Conservation (phyloP, 768 basidiomycete species). For the Termitomyces sp. region DNA sequence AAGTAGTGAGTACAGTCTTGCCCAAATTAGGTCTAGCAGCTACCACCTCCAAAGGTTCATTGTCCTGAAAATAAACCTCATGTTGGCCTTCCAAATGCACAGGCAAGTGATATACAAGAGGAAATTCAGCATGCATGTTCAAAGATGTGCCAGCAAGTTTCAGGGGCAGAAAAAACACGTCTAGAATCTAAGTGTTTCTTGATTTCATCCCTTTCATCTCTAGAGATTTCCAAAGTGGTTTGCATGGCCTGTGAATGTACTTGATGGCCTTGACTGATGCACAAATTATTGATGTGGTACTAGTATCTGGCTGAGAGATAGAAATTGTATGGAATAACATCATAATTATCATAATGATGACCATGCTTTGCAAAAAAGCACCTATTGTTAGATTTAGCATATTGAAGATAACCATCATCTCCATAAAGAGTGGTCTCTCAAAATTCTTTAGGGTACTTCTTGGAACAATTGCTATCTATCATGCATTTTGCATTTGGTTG, state of each 20-base stretch:
- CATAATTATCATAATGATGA: background rate
- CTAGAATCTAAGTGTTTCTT: background rate
- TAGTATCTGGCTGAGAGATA: background rate
- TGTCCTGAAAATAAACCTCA: too few species aligned
- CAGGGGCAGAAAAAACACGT: background rate
- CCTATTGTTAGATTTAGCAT: background rate
- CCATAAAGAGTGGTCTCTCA: background rate
- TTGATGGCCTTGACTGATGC: background rate
- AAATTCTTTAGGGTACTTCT: background rate
- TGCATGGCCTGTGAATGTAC: background rate
- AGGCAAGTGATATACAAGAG: too few species aligned
- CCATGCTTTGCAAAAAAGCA: too few species aligned
- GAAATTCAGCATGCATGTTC: background rate
- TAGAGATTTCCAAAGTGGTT: background rate
- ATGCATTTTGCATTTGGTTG: background rate
- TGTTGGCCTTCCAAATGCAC: too few species aligned
- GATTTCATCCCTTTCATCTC: background rate
- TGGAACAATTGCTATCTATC: background rate
- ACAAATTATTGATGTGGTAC: background rate
- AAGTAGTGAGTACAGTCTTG: too few species aligned
- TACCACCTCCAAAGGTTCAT: too few species aligned
- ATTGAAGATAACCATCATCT: background rate
- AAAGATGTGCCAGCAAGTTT: background rate
- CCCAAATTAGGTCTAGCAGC: too few species aligned
- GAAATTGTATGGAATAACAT: background rate